phyloP scores from a whole-genome alignment of 192 early-diverging fungal genomes.

The Cladochytrium replicatum region DNA sequence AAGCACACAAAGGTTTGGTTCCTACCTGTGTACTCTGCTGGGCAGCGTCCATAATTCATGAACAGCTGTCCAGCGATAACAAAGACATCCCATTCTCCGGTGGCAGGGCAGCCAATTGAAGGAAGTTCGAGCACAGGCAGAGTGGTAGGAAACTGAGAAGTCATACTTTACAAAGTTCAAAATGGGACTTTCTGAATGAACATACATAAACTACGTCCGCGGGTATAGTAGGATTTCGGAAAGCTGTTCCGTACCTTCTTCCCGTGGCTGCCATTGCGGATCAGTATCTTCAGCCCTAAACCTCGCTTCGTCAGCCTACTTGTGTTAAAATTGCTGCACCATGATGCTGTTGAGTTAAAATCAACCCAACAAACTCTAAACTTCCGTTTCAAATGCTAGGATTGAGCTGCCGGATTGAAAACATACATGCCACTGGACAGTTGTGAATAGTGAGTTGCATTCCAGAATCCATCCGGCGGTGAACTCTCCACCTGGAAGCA shows the following conservation, averaged over 20 bases:
- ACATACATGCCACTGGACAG: too few species aligned
- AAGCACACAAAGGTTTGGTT: not conserved
- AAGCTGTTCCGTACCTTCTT: not conserved
- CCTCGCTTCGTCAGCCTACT: not conserved
- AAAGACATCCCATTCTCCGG: not conserved
- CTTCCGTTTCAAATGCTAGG: not conserved
- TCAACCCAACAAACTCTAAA: not conserved
- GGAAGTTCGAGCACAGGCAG: not conserved
- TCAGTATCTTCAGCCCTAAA: not conserved
- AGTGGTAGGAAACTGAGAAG: not conserved
- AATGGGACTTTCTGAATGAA: too few species aligned
- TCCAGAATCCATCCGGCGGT: not conserved
- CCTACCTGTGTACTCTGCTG: not conserved
- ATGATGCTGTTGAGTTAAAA: not conserved
- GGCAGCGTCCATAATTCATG: not conserved
- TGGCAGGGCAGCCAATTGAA: not conserved
- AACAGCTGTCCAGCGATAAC: not conserved
- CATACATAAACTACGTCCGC: too few species aligned
- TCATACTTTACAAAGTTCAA: too few species aligned
- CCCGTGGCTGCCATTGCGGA: not conserved
- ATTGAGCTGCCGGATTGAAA: too few species aligned
- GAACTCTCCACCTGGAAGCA: not conserved
- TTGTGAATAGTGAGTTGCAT: not conserved
- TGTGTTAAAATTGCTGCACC: not conserved
- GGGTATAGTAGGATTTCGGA: too few species aligned